These are phyloP conservation scores for Dipsacomyces acuminosporus DNA, from an alignment of 371 early-diverging fungal species.

Conservation along the genomic window DNA sequence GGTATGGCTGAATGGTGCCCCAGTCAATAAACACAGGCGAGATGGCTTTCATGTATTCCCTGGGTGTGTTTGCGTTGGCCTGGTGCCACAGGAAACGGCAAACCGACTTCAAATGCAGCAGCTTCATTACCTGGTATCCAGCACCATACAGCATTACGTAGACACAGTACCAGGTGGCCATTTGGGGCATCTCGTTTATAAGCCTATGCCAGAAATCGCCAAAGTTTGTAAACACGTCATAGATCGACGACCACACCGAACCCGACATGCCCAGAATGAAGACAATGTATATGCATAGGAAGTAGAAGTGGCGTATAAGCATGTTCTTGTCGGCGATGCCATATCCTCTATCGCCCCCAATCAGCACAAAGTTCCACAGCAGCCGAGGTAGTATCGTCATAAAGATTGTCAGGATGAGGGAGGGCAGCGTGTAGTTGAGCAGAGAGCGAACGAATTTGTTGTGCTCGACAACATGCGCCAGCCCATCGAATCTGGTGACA, in stretches of 20 bases:
- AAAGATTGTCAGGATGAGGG: constrained; percentile 63
- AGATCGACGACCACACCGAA: constrained; percentile 64
- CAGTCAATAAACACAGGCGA: constrained; percentile 57
- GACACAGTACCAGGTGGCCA: constrained; percentile 77
- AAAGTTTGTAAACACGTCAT: constrained; percentile 65
- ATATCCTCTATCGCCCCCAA: constrained; percentile 53
- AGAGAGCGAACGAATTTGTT: constrained; percentile 49
- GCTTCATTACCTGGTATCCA: constrained; percentile 62
- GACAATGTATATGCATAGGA: constrained; percentile 80
- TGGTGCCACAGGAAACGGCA: constrained; percentile 48
- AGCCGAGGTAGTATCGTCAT: constrained; percentile 56
- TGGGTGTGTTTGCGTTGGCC: constrained; percentile 57
- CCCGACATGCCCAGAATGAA: constrained; percentile 74
- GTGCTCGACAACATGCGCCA: constrained; percentile 51
- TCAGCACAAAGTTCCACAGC: constrained; percentile 52
- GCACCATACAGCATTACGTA: constrained; percentile 65
- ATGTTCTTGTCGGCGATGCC: constrained; percentile 55
- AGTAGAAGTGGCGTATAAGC: constrained; percentile 72
- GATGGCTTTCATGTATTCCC: constrained; percentile 55
- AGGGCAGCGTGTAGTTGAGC: constrained; percentile 45
- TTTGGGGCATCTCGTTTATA: constrained; percentile 56
- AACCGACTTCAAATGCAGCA: constrained; percentile 60
- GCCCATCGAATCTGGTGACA: constrained; percentile 51
- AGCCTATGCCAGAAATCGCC: constrained; percentile 62
- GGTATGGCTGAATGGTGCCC: constrained; percentile 62